Evolutionary conservation across 2,329 filamentous ascomycete species (phyloP).

Genomic region (Fusarium staphyleae): DNA sequence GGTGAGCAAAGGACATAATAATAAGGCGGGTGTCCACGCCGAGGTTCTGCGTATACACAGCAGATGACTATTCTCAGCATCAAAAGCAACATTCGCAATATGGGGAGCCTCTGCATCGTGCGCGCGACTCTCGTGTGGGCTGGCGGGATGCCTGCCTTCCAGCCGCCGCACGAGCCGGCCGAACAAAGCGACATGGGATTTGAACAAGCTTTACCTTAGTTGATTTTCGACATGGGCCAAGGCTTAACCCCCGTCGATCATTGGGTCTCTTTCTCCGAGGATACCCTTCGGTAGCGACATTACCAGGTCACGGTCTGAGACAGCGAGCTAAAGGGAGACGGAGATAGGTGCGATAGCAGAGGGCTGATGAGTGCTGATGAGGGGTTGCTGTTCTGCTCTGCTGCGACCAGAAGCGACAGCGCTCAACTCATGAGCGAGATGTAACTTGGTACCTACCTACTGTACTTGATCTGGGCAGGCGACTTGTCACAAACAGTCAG

Average conservation of each 20-base stretch:
- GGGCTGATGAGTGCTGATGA: no score
- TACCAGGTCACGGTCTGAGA: slow-evolving; percentile 4
- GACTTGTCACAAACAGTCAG: slow-evolving; percentile 8
- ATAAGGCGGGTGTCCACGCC: no score
- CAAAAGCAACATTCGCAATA: no score
- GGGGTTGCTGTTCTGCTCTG: no score
- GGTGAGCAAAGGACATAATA: slow-evolving; percentile 1
- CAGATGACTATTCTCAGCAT: not conserved
- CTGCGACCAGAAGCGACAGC: no score
- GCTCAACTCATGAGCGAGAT: no score
- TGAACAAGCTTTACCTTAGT: slow-evolving; percentile 28
- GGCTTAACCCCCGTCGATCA: slow-evolving; percentile 17
- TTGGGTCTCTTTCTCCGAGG: not conserved
- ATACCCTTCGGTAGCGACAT: not conserved
- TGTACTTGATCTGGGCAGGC: not conserved
- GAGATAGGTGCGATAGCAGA: no score
- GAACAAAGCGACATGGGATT: slow-evolving; percentile 7
- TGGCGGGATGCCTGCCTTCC: not conserved
- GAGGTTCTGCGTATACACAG: not conserved
- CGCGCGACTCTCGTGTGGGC: not conserved
- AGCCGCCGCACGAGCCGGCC: slow-evolving; percentile 6
- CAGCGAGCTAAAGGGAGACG: not conserved
- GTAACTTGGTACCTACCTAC: no score
- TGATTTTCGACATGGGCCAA: slow-evolving; percentile 10
- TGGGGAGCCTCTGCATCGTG: not conserved